phyloP scores from a whole-genome alignment of 2,329 filamentous ascomycete species.

The Leptographium lundbergii region DNA sequence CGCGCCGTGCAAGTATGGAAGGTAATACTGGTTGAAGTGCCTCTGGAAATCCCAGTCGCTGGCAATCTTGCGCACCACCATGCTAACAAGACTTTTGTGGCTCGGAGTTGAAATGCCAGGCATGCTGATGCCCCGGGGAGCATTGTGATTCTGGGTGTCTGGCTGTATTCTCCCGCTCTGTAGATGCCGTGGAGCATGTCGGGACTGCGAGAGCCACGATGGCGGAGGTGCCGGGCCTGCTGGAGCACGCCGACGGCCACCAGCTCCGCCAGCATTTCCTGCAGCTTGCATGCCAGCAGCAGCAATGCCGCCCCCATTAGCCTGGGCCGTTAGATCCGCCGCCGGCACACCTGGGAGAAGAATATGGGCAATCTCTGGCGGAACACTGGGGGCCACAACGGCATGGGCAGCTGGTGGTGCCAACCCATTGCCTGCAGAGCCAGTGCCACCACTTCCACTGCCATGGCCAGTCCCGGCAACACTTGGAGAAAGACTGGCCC shows the following conservation, averaged over 20 bases:
- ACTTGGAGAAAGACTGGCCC: constrained; percentile 22
- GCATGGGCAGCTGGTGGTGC: constrained; percentile 1
- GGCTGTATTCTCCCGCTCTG: not conserved
- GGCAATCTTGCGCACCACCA: constrained; percentile 36
- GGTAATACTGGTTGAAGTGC: constrained; percentile 42
- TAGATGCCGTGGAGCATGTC: constrained; percentile 12
- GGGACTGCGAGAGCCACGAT: constrained; percentile 37
- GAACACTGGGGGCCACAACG: constrained; percentile 36
- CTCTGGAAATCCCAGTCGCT: constrained; percentile 42
- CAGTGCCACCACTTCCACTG: not conserved
- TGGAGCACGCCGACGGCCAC: constrained; percentile 37
- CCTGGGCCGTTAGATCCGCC: not conserved
- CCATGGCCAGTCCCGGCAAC: not conserved
- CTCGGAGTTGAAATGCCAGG: constrained; percentile 32
- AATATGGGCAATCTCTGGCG: constrained; percentile 44
- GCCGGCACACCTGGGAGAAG: constrained; percentile 19
- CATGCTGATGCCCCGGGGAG: constrained; percentile 16
- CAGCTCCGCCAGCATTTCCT: constrained; percentile 34
- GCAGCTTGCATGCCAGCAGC: not conserved
- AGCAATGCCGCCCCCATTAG: not conserved
- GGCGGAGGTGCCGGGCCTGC: constrained; percentile 46
- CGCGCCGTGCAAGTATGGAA: constrained; percentile 41
- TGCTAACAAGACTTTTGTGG: constrained; percentile 36
- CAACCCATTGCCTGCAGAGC: not conserved
- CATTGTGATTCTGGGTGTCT: not conserved